phyloP scores from a whole-genome alignment of 2,329 filamentous ascomycete genomes.

The Colletotrichum lupini region DNA sequence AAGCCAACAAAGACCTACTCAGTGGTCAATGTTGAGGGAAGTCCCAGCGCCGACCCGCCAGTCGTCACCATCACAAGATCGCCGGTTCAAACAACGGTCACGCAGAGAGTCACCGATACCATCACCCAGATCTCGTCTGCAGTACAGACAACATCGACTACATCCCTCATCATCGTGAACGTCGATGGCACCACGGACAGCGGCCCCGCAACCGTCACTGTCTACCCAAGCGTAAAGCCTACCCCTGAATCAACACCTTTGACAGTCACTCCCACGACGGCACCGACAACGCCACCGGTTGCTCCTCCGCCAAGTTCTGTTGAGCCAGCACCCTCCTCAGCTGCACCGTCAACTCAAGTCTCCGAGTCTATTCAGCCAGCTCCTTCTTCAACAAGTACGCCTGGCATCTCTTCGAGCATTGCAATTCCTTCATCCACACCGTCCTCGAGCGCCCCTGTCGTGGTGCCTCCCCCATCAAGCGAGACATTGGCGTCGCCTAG shows the following conservation, averaged over 20 bases:
- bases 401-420: neutral
- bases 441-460: neutral
- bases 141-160: constrained; percentile 40
- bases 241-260: neutral
- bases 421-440: neutral
- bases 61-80: constrained; percentile 44
- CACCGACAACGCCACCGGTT: constrained; percentile 2
- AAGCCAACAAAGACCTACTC: constrained; percentile 43
- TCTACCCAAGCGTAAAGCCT: constrained; percentile 17
- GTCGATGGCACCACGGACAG: constrained; percentile 37
- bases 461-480: neutral
- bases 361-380: neutral
- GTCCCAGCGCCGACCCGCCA: constrained; percentile 36
- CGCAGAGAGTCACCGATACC: constrained; percentile 44
- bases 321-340: neutral
- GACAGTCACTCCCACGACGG: neutral
- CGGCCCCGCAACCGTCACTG: constrained; percentile 21
- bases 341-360: neutral
- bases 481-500: neutral
- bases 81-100: constrained; percentile 42
- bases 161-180: constrained; percentile 45
- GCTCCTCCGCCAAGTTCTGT: constrained; percentile 2
- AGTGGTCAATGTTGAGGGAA: constrained; percentile 45
- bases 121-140: constrained; percentile 36
- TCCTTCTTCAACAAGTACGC: neutral